Evolutionary conservation across 768 basidiomycete species (phyloP).

Genomic region (Daedaleopsis nitida): DNA sequence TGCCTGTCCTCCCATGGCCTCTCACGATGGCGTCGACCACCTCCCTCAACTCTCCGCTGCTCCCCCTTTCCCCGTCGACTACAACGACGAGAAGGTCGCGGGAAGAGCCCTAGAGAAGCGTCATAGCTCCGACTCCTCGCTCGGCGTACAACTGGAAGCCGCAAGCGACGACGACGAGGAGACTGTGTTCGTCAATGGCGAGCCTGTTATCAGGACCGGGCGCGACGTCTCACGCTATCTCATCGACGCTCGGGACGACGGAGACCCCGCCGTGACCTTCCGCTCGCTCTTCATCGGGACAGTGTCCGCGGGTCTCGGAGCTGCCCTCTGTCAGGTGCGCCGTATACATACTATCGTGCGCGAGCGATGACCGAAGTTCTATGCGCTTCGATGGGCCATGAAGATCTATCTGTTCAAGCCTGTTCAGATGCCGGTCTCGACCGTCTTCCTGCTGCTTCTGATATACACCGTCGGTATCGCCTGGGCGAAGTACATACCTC

Average conservation of each 20-base stretch:
- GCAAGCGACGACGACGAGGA: slow-evolving; percentile 17
- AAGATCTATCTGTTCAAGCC: slow-evolving; percentile 68
- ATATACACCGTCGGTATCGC: slow-evolving; percentile 51
- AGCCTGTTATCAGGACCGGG: slow-evolving; percentile 38
- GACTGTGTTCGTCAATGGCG: slow-evolving; percentile 24
- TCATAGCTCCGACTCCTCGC: slow-evolving; percentile 14
- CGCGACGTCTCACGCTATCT: slow-evolving; percentile 54
- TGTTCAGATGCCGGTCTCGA: slow-evolving; percentile 49
- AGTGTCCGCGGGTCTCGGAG: slow-evolving; percentile 56
- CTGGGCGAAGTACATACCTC: slow-evolving; percentile 53
- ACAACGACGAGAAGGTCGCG: slow-evolving; percentile 14
- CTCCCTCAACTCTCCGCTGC: slow-evolving; percentile 15
- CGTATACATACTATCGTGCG: background rate
- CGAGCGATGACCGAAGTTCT: background rate
- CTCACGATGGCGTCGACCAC: slow-evolving; percentile 13
- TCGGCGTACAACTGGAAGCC: background rate
- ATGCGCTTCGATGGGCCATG: background rate
- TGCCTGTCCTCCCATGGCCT: slow-evolving; percentile 1
- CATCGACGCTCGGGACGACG: slow-evolving; percentile 61
- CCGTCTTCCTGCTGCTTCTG: slow-evolving; percentile 58
- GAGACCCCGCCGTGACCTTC: slow-evolving; percentile 56
- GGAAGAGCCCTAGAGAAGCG: slow-evolving; percentile 6
- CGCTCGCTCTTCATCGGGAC: slow-evolving; percentile 60
- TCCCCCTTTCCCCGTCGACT: background rate
- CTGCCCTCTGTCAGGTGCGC: slow-evolving; percentile 56